Base-by-base conservation (phyloP, 352 stramenopile species). In the Phytophthora pinifolia region DNA sequence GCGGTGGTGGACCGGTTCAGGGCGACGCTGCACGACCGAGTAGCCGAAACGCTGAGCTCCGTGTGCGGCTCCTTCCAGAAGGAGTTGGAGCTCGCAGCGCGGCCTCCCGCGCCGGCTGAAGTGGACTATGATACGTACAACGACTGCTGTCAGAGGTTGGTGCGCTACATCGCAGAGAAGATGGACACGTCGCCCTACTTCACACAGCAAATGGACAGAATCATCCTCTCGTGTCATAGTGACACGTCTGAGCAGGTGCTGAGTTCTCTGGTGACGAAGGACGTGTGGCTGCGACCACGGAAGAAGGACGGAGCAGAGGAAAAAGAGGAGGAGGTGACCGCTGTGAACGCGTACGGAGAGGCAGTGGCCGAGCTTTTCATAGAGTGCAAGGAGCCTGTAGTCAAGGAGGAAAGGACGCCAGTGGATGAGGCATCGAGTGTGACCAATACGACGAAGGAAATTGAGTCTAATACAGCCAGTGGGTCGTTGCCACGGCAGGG, bases 211-310 rank as follows among this genome's bases (percentile, higher is more conserved):
- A 87, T 87, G 76, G 74, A 83, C 39, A 71, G 76, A 35, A 67
- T 87, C 33, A 83, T 87, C 33, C 65, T 83, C 15, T 74, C 74
- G 6, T 85, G 62, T 46, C 74, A 85, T 49, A 85, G 69, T 46
- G 67, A 67, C 29, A 65, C 74, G 10, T 62, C 72, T 0, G 50
- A 73, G 46, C 48, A 59, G 5, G 67, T 83, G 39, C 48, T 86
- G 20, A 54, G 62, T 33, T 64, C 69, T 9, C 66, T 86, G 7
- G 74, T 82, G 43, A 83, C 61, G 9, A 62, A 81, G 50, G 66
- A 70, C 22, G 18, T 84, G 10, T 86, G 73, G 73, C 7, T 42
- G 32, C 7, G 38, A 39, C 15, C 12, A 22, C 46, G 25, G 34
- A 29, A 6, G 29, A 43, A 25, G 27, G 9, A 67, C 33, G 37